Evolutionary conservation across 768 basidiomycete species (phyloP).

Genomic region (Clathrus columnatus): DNA sequence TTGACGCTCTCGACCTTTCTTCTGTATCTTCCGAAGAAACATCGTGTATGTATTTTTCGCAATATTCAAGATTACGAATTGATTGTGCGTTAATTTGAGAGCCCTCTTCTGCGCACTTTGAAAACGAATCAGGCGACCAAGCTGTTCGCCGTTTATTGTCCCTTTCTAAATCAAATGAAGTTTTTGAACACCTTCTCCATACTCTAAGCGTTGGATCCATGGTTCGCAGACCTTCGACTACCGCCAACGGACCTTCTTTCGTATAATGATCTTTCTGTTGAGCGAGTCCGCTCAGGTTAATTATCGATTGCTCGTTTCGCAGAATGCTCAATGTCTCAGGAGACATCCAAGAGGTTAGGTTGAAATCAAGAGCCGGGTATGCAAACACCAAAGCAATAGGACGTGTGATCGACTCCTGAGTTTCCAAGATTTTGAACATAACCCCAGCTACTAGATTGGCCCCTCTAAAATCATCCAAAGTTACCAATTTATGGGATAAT

Average conservation of each 20-base stretch:
- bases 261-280: slow-evolving; percentile 81
- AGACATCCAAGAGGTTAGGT: slow-evolving; percentile 97
- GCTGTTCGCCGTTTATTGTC: too few species aligned
- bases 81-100: too few species aligned
- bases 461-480: slow-evolving; percentile 44
- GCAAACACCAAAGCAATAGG: slow-evolving; percentile 81
- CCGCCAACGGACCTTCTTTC: slow-evolving; percentile 84
- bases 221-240: slow-evolving; percentile 80
- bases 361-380: slow-evolving; percentile 93
- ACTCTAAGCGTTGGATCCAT: slow-evolving; percentile 25
- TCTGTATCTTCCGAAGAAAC: too few species aligned
- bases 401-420: slow-evolving; percentile 44
- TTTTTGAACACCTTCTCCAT: slow-evolving; percentile 35
- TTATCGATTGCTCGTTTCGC: slow-evolving; percentile 79
- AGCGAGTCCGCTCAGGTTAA: slow-evolving; percentile 64
- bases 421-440: slow-evolving; percentile 78
- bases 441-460: slow-evolving; percentile 81
- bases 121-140: too few species aligned
- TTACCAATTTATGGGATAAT: slow-evolving; percentile 8
- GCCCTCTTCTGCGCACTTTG: too few species aligned
- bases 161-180: not conserved
- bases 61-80: too few species aligned
- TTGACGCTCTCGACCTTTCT: slow-evolving; percentile 44
- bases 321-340: slow-evolving; percentile 75
- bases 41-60: too few species aligned